Evolutionary conservation across 2,329 filamentous ascomycete genomes (phyloP).

Genomic region (Sordariomycetes sp.): DNA sequence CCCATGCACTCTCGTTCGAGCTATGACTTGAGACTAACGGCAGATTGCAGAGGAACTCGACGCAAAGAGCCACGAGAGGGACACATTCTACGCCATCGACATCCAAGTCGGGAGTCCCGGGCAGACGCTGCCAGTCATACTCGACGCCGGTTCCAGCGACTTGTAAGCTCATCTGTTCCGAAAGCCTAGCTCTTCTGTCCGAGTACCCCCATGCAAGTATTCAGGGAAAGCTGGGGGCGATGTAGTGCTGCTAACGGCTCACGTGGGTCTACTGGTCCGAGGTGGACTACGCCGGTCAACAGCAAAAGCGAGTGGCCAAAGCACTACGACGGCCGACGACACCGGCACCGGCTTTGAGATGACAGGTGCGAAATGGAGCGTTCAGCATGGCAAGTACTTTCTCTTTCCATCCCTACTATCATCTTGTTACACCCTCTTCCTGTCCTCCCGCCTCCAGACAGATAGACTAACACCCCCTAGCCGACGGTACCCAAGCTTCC

Average conservation of each 20-base stretch:
- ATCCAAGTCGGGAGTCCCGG: slow-evolving; percentile 32
- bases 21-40: not conserved
- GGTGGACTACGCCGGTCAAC: slow-evolving; percentile 14
- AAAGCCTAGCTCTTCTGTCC: not conserved
- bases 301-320: slow-evolving; percentile 25
- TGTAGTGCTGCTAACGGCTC: not conserved
- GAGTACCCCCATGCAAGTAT: too few species aligned
- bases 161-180: slow-evolving; percentile 39
- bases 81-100: slow-evolving; percentile 28
- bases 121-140: slow-evolving; percentile 30
- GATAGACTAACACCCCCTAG: slow-evolving; percentile 11
- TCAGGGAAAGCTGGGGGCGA: too few species aligned
- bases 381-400: slow-evolving; percentile 30
- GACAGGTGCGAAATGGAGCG: slow-evolving; percentile 30
- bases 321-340: slow-evolving; percentile 26
- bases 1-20: not conserved
- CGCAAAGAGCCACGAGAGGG: slow-evolving; percentile 13
- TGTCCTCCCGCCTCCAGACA: too few species aligned
- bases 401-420: not conserved
- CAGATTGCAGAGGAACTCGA: slow-evolving; percentile 9
- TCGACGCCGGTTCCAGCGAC: slow-evolving; percentile 42
- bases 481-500: slow-evolving; percentile 27
- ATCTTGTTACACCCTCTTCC: too few species aligned
- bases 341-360: slow-evolving; percentile 29
- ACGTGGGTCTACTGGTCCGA: not conserved